These are phyloP conservation scores for Lentinula raphanica DNA, from an alignment of 768 basidiomycete species.

Conservation along the genomic window DNA sequence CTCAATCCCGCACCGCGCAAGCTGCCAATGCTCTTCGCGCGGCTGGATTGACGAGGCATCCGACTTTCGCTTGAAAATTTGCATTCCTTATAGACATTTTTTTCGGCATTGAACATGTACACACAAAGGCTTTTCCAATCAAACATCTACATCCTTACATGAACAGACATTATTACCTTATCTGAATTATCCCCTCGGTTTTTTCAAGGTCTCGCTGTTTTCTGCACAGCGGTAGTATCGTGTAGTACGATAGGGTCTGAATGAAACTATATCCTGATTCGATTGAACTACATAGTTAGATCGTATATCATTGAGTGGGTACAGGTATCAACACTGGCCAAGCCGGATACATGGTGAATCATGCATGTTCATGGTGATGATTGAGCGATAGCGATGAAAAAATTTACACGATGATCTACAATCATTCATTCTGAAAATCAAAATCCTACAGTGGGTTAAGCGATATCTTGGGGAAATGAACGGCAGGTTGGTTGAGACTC, in stretches of 20 bases:
- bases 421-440: neutral
- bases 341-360: neutral
- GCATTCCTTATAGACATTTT: neutral
- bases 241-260: too few relatives aligned
- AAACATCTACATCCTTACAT: neutral
- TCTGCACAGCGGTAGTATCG: too few relatives aligned
- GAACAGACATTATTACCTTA: neutral
- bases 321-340: too few relatives aligned
- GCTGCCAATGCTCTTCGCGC: constrained; percentile 1
- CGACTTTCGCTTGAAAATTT: constrained; percentile 1
- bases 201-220: neutral
- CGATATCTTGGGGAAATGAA: too few relatives aligned
- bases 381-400: neutral
- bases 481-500: too few relatives aligned
- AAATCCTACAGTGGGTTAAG: neutral
- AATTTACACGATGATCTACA: neutral
- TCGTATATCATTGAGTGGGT: too few relatives aligned
- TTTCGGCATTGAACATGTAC: neutral
- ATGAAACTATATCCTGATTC: too few relatives aligned
- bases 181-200: neutral
- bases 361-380: too few relatives aligned
- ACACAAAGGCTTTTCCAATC: neutral
- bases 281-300: too few relatives aligned
- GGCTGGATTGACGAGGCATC: neutral
- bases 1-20: neutral